phyloP scores from a whole-genome alignment of 148 eudicot genomes.

The Chenopodium berlandieri region DNA sequence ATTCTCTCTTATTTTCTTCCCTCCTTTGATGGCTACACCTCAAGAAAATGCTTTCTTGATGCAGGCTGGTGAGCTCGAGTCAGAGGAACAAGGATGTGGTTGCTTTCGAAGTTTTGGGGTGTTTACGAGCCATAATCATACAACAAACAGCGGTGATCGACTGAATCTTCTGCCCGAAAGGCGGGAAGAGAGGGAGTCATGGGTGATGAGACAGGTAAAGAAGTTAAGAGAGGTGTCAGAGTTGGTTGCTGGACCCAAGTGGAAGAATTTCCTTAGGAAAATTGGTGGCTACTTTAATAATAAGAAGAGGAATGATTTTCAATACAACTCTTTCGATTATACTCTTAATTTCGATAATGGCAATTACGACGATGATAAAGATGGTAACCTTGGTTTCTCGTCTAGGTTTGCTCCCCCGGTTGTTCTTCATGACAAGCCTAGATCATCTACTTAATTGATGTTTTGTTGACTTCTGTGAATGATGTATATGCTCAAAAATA shows the following conservation, averaged over 20 bases:
- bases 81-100: constrained; percentile 31
- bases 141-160: constrained; percentile 12
- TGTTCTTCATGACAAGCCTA: constrained; percentile 12
- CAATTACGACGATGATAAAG: constrained; percentile 29
- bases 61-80: constrained; percentile 23
- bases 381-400: constrained; percentile 43
- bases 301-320: constrained; percentile 37
- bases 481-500: neutral
- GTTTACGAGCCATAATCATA: constrained; percentile 17
- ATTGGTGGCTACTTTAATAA: constrained; percentile 45
- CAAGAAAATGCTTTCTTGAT: constrained; percentile 17
- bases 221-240: constrained; percentile 53
- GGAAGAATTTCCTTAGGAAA: constrained; percentile 76
- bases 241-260: constrained; percentile 74
- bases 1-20: neutral
- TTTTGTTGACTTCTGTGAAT: neutral
- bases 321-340: constrained; percentile 59
- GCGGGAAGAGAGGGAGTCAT: constrained; percentile 25
- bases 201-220: constrained; percentile 43
- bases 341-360: constrained; percentile 73
- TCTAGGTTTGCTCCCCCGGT: constrained; percentile 54
- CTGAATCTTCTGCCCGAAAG: constrained; percentile 30
- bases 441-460: constrained; percentile 3
- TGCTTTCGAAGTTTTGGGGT: constrained; percentile 48
- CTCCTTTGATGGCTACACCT: constrained; percentile 13